phyloP scores from a whole-genome alignment of 768 basidiomycete genomes.

The Phanerochaete sordida region DNA sequence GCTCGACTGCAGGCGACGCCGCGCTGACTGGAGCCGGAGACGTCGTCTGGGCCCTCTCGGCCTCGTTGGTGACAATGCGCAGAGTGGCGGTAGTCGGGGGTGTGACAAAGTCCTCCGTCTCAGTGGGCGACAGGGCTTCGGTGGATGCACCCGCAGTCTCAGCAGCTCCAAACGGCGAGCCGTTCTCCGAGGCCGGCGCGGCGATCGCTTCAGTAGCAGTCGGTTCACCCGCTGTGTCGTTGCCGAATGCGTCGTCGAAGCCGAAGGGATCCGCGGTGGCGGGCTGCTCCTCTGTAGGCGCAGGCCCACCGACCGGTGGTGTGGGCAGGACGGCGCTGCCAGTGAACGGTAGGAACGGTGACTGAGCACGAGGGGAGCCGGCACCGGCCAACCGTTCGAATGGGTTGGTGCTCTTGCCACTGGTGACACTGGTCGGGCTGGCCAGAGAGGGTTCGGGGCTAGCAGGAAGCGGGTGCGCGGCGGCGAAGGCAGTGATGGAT shows the following conservation, averaged over 20 bases:
- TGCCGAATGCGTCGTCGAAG: conserved; percentile 31
- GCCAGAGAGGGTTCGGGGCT: conserved; percentile 54
- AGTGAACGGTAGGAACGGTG: conserved; percentile 56
- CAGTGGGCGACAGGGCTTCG: conserved; percentile 21
- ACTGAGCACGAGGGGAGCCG: conserved; percentile 46
- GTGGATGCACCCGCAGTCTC: neutral
- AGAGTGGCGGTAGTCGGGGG: conserved; percentile 45
- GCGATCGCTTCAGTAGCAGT: conserved; percentile 1
- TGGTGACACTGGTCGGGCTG: conserved; percentile 38
- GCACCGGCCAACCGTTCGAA: conserved; percentile 65
- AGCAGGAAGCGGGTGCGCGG: conserved; percentile 66
- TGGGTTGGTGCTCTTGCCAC: conserved; percentile 87
- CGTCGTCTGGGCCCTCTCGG: neutral
- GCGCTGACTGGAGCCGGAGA: neutral
- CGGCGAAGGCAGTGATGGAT: conserved; percentile 55
- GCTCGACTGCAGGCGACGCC: neutral
- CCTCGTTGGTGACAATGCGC: neutral
- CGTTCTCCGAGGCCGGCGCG: conserved; percentile 7
- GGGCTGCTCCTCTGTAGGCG: conserved; percentile 15
- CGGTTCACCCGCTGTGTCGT: conserved; percentile 5
- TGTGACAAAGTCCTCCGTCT: conserved; percentile 45
- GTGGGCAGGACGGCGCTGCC: conserved; percentile 33
- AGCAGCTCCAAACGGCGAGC: conserved; percentile 5
- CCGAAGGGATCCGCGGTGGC: conserved; percentile 47
- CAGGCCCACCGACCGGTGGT: conserved; percentile 25